These are phyloP conservation scores for Chlorella sp. DNA, from an alignment of 139 green algal species.

Conservation along the genomic window DNA sequence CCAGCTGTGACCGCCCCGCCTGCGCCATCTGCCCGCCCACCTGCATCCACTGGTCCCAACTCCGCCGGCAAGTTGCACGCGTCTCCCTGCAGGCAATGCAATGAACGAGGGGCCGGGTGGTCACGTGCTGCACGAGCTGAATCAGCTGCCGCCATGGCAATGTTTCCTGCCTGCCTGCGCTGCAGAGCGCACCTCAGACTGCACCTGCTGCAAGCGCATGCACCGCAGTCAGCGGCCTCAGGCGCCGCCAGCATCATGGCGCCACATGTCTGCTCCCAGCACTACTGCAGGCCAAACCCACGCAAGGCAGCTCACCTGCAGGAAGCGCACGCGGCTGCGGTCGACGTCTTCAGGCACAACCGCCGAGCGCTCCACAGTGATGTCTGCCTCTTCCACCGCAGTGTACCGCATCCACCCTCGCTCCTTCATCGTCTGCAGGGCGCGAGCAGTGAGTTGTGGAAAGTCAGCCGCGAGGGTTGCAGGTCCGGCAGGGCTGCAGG, in stretches of 20 bases:
- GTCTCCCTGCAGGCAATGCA: slow-evolving; percentile 53
- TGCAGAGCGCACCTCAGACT: too few species aligned
- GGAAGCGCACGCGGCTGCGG: slow-evolving; percentile 54
- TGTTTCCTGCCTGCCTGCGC: too few species aligned
- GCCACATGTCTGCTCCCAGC: background rate
- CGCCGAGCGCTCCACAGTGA: slow-evolving; percentile 47
- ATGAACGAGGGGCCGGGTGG: background rate
- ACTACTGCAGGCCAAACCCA: background rate
- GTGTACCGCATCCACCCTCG: slow-evolving; percentile 58
- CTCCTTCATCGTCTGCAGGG: slow-evolving; percentile 57
- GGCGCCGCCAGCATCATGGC: background rate
- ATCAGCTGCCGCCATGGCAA: too few species aligned
- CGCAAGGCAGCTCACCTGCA: slow-evolving; percentile 48
- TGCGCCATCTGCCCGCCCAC: background rate
- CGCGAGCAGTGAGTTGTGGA: too few species aligned
- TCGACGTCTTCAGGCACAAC: slow-evolving; percentile 58
- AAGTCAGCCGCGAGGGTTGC: too few species aligned
- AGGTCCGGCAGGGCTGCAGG: background rate
- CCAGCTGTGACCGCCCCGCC: too few species aligned
- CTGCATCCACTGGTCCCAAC: slow-evolving; percentile 63
- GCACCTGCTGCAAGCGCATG: background rate
- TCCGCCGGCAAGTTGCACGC: slow-evolving; percentile 56
- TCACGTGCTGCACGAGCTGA: background rate
- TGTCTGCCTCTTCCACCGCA: slow-evolving; percentile 66
- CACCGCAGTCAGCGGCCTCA: too few species aligned